A percentile compares a stretch with the other conserved stretches of the same genome.
Conservation (phyloP, 208 protist species). For the Acanthamoeba lenticulata region DNA sequence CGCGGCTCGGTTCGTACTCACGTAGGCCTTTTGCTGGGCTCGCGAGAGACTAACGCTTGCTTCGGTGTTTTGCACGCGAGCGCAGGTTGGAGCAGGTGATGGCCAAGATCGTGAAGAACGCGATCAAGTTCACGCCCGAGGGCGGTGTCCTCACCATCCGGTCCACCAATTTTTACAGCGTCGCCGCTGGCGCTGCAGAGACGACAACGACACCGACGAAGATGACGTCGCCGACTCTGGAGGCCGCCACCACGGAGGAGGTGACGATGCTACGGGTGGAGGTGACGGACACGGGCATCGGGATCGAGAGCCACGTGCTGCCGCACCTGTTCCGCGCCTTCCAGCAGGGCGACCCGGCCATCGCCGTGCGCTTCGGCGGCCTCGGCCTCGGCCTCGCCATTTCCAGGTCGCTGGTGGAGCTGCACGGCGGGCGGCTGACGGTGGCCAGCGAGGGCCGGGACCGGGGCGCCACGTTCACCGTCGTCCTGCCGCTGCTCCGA, state of each 20-base stretch:
- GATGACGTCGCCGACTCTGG: background rate
- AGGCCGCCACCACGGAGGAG: background rate
- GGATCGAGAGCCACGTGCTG: constrained; percentile 11
- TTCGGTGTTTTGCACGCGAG: background rate
- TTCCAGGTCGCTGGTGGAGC: constrained; percentile 30
- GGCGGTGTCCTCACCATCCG: background rate
- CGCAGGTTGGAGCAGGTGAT: background rate
- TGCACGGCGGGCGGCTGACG: background rate
- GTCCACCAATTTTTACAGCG: background rate
- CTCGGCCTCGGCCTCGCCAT: constrained; percentile 23
- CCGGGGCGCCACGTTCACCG: background rate
- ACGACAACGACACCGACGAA: background rate
- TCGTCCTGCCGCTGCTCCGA: no score
- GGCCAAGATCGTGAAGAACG: background rate
- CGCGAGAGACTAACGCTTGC: background rate
- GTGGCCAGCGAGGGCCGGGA: constrained; percentile 2
- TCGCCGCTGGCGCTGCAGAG: no score
- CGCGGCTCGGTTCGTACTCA: background rate
- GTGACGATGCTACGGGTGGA: background rate
- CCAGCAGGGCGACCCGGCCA: background rate
- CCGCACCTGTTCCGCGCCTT: constrained; percentile 12
- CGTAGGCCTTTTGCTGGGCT: background rate
- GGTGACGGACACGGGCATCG: constrained; percentile 26
- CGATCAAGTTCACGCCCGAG: constrained; percentile 54
- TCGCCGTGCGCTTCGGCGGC: constrained; percentile 33